These are phyloP conservation scores for Deinandra increscens DNA, from an alignment of 129 eudicot species.

Conservation along the genomic window DNA sequence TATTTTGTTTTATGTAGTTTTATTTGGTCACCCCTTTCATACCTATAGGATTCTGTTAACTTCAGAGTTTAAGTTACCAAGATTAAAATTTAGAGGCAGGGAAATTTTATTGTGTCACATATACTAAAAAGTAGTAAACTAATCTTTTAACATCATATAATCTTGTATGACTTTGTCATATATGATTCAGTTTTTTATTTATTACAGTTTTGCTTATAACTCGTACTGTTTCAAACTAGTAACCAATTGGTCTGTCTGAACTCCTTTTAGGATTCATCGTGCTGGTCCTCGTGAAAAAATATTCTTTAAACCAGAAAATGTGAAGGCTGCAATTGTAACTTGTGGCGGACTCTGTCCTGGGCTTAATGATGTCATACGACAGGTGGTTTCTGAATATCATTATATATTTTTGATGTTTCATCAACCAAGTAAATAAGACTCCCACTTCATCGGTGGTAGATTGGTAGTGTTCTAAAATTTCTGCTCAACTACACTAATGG, in stretches of 20 bases:
- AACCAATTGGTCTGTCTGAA: constrained; percentile 17
- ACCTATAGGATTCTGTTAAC: background rate
- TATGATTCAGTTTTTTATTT: background rate
- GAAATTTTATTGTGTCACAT: background rate
- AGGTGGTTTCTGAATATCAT: constrained; percentile 41
- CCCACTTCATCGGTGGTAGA: background rate
- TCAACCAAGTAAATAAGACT: background rate
- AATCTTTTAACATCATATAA: background rate
- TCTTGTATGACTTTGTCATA: background rate
- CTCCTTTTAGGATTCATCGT: constrained; percentile 84
- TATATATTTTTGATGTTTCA: background rate
- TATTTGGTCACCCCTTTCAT: background rate
- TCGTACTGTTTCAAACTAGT: background rate
- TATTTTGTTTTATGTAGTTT: background rate
- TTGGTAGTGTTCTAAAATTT: background rate
- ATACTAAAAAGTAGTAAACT: background rate
- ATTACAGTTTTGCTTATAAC: background rate
- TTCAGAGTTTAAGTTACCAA: background rate
- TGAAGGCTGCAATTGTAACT: constrained; percentile 91
- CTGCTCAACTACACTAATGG: background rate
- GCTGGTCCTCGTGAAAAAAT: constrained; percentile 98
- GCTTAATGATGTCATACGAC: constrained; percentile 90
- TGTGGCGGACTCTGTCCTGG: constrained; percentile 99
- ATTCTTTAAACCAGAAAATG: constrained; percentile 90
- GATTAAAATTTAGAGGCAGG: no score